phyloP scores from a whole-genome alignment of 129 eudicot species.

The Sambucus nigra region DNA sequence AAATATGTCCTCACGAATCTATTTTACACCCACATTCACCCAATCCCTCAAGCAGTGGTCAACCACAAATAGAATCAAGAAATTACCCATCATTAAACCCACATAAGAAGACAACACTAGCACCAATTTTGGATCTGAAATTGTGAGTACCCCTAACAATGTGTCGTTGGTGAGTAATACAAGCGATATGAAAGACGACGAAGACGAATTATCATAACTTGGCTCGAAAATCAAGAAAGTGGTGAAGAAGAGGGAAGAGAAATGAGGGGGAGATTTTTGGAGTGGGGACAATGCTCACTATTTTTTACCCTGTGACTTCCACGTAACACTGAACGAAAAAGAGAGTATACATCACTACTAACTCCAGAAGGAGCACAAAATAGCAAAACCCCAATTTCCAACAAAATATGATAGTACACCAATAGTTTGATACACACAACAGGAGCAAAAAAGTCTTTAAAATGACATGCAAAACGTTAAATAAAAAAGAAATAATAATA shows the following conservation, averaged over 20 bases:
- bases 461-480: no score
- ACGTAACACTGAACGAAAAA: no score
- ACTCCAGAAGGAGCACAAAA: no score
- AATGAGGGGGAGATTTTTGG: conserved; percentile 22
- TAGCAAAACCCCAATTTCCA: neutral
- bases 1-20: conserved; percentile 12
- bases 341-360: no score
- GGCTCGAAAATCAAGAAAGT: conserved; percentile 55
- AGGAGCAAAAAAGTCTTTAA: no score
- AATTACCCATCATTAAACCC: conserved; percentile 14
- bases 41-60: conserved; percentile 1
- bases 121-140: conserved; percentile 17
- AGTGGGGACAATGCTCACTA: no score
- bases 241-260: conserved; percentile 48
- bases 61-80: conserved; percentile 3
- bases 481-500: no score
- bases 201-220: conserved; percentile 31
- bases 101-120: conserved; percentile 1
- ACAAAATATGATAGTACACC: conserved; percentile 11
- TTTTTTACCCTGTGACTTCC: no score
- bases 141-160: neutral
- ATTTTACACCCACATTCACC: conserved; percentile 3
- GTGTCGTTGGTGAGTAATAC: neutral
- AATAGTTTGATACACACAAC: conserved; percentile 6
- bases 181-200: neutral